Evolutionary conservation across 2,329 filamentous ascomycete genomes (phyloP).

Genomic region (Cadophora luteo-olivacea): DNA sequence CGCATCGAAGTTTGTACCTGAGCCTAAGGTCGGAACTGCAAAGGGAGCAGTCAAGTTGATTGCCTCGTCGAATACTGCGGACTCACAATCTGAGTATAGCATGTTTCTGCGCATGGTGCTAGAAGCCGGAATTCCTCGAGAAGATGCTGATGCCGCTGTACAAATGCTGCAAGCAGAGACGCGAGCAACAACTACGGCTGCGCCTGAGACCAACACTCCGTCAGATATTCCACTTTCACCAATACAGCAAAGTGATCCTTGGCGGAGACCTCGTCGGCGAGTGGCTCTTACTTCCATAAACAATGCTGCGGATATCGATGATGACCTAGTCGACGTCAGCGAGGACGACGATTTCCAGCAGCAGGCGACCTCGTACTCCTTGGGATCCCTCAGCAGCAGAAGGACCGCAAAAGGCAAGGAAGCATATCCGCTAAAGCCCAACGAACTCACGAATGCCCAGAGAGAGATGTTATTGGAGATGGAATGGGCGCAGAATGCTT

Average conservation of each 20-base stretch:
- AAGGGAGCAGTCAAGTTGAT: background rate
- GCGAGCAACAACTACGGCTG: conserved; percentile 29
- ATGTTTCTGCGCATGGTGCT: conserved; percentile 33
- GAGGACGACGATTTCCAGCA: conserved; percentile 16
- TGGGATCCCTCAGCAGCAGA: background rate
- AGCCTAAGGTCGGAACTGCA: conserved; percentile 34
- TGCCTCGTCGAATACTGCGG: background rate
- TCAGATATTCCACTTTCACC: background rate
- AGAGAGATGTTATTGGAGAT: conserved; percentile 72
- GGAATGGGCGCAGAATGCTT: conserved; percentile 72
- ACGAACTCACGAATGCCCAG: conserved; percentile 65
- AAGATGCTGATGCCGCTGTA: conserved; percentile 31
- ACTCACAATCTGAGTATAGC: background rate
- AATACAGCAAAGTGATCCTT: background rate
- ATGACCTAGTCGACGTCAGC: background rate
- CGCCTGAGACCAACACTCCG: background rate
- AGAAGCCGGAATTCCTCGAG: conserved; percentile 39
- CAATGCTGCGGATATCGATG: background rate
- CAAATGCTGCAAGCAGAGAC: conserved; percentile 26
- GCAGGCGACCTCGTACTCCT: background rate
- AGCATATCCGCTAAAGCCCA: conserved; percentile 50
- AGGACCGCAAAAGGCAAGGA: conserved; percentile 8
- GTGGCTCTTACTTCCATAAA: background rate
- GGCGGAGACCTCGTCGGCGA: conserved; percentile 12
- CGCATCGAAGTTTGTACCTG: conserved; percentile 45